phyloP scores from a whole-genome alignment of 805 yeast species.

The Naumovozyma castellii region DNA sequence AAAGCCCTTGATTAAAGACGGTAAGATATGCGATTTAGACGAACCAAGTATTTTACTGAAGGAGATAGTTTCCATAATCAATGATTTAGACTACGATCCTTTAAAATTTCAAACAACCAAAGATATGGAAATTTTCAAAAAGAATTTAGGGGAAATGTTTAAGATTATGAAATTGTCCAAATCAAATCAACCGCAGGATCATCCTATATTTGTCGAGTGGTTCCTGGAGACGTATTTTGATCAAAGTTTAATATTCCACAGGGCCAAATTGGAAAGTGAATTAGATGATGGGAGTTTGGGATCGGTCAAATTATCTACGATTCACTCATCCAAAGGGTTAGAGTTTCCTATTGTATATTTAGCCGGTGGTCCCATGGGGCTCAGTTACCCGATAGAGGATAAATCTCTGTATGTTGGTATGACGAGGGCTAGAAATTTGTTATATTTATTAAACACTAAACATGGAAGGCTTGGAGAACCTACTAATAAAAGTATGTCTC shows the following conservation, averaged over 20 bases:
- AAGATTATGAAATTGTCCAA: conserved; percentile 28
- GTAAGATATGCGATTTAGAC: conserved; percentile 2
- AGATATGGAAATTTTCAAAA: conserved; percentile 16
- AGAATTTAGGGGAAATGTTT: conserved; percentile 31
- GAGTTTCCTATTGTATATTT: conserved; percentile 65
- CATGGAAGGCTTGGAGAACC: conserved; percentile 3
- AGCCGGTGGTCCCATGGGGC: not conserved
- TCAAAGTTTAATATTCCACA: conserved; percentile 11
- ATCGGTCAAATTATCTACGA: conserved; percentile 50
- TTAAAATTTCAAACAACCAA: conserved; percentile 13
- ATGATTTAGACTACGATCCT: conserved; percentile 27
- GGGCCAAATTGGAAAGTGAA: not conserved
- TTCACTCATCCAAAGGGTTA: conserved; percentile 67
- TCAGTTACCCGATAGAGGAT: conserved; percentile 23
- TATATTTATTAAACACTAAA: conserved; percentile 25
- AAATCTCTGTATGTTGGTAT: conserved; percentile 53
- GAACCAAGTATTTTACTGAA: conserved; percentile 33
- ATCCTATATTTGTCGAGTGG: conserved; percentile 20
- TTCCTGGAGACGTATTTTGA: conserved; percentile 29
- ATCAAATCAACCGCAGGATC: conserved; percentile 18
- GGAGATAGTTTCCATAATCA: conserved; percentile 28
- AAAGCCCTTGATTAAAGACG: conserved; percentile 10
- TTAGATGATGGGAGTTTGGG: conserved; percentile 4
- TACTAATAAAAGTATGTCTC: not conserved
- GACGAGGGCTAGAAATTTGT: conserved; percentile 46